phyloP scores from a whole-genome alignment of 2,329 filamentous ascomycete species.

The Alternaria sp. region DNA sequence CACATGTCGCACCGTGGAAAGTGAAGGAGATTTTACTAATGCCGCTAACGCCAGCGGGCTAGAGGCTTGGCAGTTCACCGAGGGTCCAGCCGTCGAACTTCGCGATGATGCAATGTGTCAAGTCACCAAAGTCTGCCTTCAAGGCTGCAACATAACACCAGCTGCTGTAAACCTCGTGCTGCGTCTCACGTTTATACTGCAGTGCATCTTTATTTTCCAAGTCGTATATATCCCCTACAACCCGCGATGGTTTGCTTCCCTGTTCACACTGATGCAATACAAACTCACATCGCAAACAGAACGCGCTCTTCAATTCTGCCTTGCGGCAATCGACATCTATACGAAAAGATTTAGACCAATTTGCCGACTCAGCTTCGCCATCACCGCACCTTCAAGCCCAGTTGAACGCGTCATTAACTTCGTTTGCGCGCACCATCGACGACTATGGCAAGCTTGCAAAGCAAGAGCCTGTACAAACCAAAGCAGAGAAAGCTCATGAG shows the following conservation, averaged over 20 bases:
- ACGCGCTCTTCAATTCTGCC: conserved; percentile 84
- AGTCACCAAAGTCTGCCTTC: conserved; percentile 28
- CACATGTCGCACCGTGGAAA: neutral
- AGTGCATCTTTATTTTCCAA: no score
- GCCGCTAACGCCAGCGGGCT: neutral
- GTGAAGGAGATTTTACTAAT: neutral
- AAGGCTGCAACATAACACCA: conserved; percentile 4
- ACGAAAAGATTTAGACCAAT: conserved; percentile 76
- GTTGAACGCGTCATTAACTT: conserved; percentile 65
- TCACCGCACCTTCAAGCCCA: conserved; percentile 69
- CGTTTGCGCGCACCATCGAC: conserved; percentile 89
- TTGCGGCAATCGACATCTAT: conserved; percentile 84
- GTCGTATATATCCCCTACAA: neutral
- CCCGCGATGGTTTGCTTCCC: conserved; percentile 33
- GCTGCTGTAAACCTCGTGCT: neutral
- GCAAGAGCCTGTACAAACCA: conserved; percentile 87
- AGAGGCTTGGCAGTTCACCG: conserved; percentile 26
- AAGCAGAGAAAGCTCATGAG: conserved; percentile 89
- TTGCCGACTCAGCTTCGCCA: conserved; percentile 67
- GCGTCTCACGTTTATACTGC: neutral
- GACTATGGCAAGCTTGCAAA: conserved; percentile 87
- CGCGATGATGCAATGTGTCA: conserved; percentile 49
- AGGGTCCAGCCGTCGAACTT: conserved; percentile 14
- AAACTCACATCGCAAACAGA: conserved; percentile 59
- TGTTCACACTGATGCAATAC: neutral